Conservation (phyloP, 2,329 filamentous ascomycete genomes). For the Zymoseptoria brevis region DNA sequence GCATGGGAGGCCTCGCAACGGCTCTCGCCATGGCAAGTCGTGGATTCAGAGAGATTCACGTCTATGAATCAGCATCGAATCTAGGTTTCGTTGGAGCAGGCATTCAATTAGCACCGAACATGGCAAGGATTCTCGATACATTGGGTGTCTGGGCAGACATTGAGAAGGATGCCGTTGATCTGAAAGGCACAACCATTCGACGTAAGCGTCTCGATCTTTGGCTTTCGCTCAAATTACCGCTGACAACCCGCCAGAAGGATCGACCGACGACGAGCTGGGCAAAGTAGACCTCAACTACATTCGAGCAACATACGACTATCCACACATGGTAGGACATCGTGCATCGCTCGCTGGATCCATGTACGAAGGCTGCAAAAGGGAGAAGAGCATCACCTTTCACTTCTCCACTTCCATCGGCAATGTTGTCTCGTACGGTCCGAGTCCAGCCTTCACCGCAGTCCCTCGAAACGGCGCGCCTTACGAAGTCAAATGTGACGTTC, state of each 20-base stretch:
- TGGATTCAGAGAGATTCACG: constrained; percentile 64
- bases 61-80: constrained; percentile 65
- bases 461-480: constrained; percentile 49
- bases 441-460: constrained; percentile 52
- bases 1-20: constrained; percentile 69
- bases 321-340: constrained; percentile 74
- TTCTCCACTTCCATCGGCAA: constrained; percentile 52
- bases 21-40: constrained; percentile 67
- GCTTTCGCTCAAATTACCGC: neutral
- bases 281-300: constrained; percentile 64
- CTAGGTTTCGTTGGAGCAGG: constrained; percentile 78
- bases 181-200: constrained; percentile 65
- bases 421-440: constrained; percentile 52
- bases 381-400: constrained; percentile 59
- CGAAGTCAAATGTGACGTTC: constrained; percentile 42
- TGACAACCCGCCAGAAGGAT: constrained; percentile 47
- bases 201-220: constrained; percentile 35
- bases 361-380: constrained; percentile 60
- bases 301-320: constrained; percentile 59
- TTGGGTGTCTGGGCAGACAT: constrained; percentile 67
- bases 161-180: constrained; percentile 60
- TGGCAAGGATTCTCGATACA: constrained; percentile 65
- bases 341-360: constrained; percentile 61
- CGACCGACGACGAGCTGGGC: constrained; percentile 59
- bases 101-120: constrained; percentile 77